A percentile compares a stretch with the other conserved stretches of the same genome.
Conservation (phyloP, 345 rosid species). For the Syzygium aromaticum region DNA sequence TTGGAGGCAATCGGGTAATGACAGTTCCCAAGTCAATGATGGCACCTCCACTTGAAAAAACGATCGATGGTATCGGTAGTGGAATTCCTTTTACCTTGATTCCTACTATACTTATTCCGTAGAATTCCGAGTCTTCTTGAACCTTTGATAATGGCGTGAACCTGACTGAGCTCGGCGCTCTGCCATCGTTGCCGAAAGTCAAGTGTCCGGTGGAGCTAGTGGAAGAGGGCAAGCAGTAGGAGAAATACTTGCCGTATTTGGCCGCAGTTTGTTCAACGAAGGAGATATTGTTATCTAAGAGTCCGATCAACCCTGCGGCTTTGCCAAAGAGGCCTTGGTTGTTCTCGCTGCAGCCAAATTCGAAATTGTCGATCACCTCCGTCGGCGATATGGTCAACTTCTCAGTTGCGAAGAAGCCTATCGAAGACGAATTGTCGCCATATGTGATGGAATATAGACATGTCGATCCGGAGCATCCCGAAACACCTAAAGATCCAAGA, state of each 20-base stretch:
- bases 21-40: conserved; percentile 24
- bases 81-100: conserved; percentile 7
- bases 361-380: conserved; percentile 1
- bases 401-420: conserved; percentile 6
- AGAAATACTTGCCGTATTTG: conserved; percentile 10
- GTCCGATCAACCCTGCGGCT: conserved; percentile 7
- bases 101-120: conserved; percentile 12
- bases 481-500: neutral
- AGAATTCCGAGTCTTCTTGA: neutral
- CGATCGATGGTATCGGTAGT: neutral
- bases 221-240: conserved; percentile 21
- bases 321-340: neutral
- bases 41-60: neutral
- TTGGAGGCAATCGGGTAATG: conserved; percentile 19
- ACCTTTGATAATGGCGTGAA: conserved; percentile 13
- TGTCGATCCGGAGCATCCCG: neutral
- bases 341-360: conserved; percentile 20
- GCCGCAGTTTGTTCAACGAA: conserved; percentile 7
- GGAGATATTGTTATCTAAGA: neutral
- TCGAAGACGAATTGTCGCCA: conserved; percentile 7
- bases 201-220: conserved; percentile 12
- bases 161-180: neutral
- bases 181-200: conserved; percentile 1
- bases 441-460: conserved; percentile 11
- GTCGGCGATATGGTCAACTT: neutral